Evolutionary conservation across 1,284 basidiomycete species (phyloP).

Genomic region (Anthracocystis walkeri): DNA sequence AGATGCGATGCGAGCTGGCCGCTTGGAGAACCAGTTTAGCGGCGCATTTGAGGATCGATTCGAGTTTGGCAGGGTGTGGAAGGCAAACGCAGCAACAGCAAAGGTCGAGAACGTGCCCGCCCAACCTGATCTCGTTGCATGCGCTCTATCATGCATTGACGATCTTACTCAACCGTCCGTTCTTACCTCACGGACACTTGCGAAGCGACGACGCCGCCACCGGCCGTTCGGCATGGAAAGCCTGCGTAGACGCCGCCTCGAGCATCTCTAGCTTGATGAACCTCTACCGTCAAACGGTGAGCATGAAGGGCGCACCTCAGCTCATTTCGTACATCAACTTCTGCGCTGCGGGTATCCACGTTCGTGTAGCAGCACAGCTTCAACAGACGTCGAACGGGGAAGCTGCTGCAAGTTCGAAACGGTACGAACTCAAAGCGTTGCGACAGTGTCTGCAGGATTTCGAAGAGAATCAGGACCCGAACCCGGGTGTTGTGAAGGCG

Average conservation of each 20-base stretch:
- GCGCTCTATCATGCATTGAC: constrained; percentile 63
- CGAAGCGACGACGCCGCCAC: constrained; percentile 35
- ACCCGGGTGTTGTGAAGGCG: constrained; percentile 26
- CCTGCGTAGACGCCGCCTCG: constrained; percentile 62
- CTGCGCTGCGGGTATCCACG: constrained; percentile 66
- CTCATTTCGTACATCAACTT: constrained; percentile 67
- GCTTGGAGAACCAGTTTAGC: constrained; percentile 32
- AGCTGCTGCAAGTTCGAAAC: constrained; percentile 13
- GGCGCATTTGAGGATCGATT: constrained; percentile 38
- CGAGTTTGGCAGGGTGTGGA: constrained; percentile 30
- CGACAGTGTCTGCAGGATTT: constrained; percentile 27
- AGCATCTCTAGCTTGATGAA: constrained; percentile 55
- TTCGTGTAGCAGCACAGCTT: constrained; percentile 62
- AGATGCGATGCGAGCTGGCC: constrained; percentile 52
- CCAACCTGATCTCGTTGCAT: constrained; percentile 65
- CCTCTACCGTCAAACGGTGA: constrained; percentile 59
- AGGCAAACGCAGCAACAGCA: constrained; percentile 1
- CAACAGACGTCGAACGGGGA: constrained; percentile 18
- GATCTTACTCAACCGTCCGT: constrained; percentile 66
- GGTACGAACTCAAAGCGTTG: constrained; percentile 28
- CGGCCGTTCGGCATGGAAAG: constrained; percentile 52
- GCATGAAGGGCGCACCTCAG: constrained; percentile 64
- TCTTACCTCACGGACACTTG: constrained; percentile 56
- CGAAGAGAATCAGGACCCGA: constrained; percentile 33
- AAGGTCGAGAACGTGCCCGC: constrained; percentile 48